Evolutionary conservation across 805 yeast species (phyloP).

Genomic region (Ogataea degrootiae): DNA sequence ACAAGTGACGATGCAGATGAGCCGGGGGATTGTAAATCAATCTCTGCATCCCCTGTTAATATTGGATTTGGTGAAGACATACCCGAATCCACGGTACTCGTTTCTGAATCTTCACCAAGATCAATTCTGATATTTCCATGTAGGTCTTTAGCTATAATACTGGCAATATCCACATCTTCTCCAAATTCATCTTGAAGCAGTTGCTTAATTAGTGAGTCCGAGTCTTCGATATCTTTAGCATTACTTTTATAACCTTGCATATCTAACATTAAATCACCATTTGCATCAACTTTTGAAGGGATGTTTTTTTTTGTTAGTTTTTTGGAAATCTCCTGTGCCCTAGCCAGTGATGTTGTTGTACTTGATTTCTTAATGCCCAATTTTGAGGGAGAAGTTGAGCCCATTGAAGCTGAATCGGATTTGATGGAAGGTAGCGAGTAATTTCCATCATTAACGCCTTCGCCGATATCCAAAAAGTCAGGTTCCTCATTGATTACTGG

Average conservation of each 20-base stretch:
- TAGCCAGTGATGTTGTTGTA: slow-evolving; percentile 35
- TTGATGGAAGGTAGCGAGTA: slow-evolving; percentile 7
- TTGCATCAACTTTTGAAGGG: slow-evolving; percentile 80
- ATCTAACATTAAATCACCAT: slow-evolving; percentile 87
- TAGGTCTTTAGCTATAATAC: slow-evolving; percentile 50
- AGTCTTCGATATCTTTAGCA: slow-evolving; percentile 66
- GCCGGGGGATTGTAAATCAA: slow-evolving; percentile 13
- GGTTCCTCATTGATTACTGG: slow-evolving; percentile 39
- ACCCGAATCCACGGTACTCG: slow-evolving; percentile 9
- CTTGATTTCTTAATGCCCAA: slow-evolving; percentile 5
- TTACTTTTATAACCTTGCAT: slow-evolving; percentile 95
- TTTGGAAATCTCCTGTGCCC: slow-evolving; percentile 59
- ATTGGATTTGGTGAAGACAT: slow-evolving; percentile 1
- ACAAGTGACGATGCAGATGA: slow-evolving; percentile 23
- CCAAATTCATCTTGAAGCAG: slow-evolving; percentile 75
- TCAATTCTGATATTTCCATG: slow-evolving; percentile 64
- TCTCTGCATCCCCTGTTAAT: neutral
- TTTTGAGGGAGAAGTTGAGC: slow-evolving; percentile 36
- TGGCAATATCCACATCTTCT: slow-evolving; percentile 39
- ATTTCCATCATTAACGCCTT: slow-evolving; percentile 20
- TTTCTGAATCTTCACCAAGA: slow-evolving; percentile 13
- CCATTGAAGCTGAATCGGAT: slow-evolving; percentile 9
- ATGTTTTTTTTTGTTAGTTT: slow-evolving; percentile 68
- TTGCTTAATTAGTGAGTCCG: slow-evolving; percentile 71
- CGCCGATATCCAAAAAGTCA: slow-evolving; percentile 45